Evolutionary conservation across 331 rosid genomes (phyloP), one percentile per base, ranked within the genome.

Genomic region (Acacia pycnantha): DNA sequence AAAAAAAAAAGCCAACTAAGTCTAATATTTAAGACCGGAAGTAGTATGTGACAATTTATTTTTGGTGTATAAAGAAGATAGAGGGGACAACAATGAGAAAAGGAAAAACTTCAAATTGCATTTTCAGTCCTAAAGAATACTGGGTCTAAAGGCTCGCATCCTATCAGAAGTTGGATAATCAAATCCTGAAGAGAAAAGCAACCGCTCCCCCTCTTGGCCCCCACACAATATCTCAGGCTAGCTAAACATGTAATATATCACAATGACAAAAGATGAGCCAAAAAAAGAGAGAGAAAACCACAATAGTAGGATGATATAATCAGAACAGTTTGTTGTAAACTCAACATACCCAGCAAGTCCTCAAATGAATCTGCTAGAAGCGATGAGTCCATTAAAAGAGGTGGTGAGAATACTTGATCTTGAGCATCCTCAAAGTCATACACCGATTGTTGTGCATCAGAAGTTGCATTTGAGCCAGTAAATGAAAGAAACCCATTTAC

Each of bases 351-450:
- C 61, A 94, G 94, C 73, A 96, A 90, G 81, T 96, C 99, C 81
- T 96, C 99, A 67, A 91, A 96, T 69, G 91, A 82, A 90, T 96
- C 98, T 10, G 87, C 84, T 70, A 92, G 78, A 79, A 91, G 90
- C 40, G 97, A 90, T 2, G 97, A 61, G 77, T 94, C 97, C 92
- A 91, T 90, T 81, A 96, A 87, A 84, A 96, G 78, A 69, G 99
- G 97, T 1, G 99, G 99, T 37, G 99, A 96, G 83, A 96, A 92
- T 69, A 89, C 93, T 86, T 92, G 97, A 83, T 92, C 97, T 82
- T 82, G 94, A 76, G 94, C 85, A 73, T 92, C 99, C 80, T 93
- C 98, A 40, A 85, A 84, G 85, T 91, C 97, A 85, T 87, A 92
- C 74, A 88, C 58, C 59, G 90, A 92, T 73, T 81, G 90, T 13